Evolutionary conservation across 768 basidiomycete genomes (phyloP), one percentile per base, ranked within the genome.

Genomic region (Tylopilus felleus): DNA sequence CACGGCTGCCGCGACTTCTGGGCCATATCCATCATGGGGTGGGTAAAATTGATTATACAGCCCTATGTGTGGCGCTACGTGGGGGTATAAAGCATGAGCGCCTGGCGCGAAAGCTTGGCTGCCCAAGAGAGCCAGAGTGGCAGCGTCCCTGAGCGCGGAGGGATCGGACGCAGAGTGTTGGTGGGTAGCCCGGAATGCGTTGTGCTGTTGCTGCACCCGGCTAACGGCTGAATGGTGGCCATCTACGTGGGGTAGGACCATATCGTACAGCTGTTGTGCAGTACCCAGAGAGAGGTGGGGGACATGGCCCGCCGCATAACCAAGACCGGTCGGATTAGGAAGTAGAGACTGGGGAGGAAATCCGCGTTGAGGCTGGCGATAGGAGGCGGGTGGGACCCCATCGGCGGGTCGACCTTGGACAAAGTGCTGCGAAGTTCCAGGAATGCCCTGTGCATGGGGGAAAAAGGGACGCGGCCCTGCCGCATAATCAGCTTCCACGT

Each of bases 101-200:
- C 75, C 68, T 22, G 71, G 59, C 12, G 69, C 62, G 65, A 86
- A 88, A 6, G 77, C 75, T 61, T 79, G 82, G 52, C 69, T 77
- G 60, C 75, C 80, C 60, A 90, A 71, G 55, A 90, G 64, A 29
- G 86, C 82, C 44, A 90, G 70, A n/a, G 84, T 68, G 31, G 84
- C 77, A 36, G 81, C 83, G 61, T 91, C 90, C 45, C 89, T 82
- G 36, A 90, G 75, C 9, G 83, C 79, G 31, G 88, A 86, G 4
- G 89, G 90, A 65, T 92, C 90, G 2, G 89, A 90, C 5, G 88
- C 80, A 33, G 89, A 91, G 69, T 92, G 89, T 58, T 91, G 90
- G 68, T 92, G 89, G 23, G 80, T 82, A 25, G 75, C 77, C 35
- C 87, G 85, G 74, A 87, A 90, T 42, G 78, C 78, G 60, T 83